Percentiles rank a stretch among this genome's conserved stretches.
phyloP scores from a whole-genome alignment of 257 asterid species.

The Cynanchum wilfordii region DNA sequence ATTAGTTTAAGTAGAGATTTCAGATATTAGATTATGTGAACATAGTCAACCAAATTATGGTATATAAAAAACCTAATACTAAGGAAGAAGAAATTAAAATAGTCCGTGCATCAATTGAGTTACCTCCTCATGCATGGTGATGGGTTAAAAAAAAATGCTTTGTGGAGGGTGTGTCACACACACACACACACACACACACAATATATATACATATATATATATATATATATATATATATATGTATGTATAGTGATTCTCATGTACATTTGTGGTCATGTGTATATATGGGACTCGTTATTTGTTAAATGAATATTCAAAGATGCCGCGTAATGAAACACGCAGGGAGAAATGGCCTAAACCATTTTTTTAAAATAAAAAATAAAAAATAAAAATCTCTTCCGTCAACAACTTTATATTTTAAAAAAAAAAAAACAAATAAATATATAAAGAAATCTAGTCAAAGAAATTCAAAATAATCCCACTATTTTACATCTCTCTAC shows the following conservation, averaged over 20 bases:
- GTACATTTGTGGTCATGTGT: neutral
- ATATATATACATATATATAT: no score
- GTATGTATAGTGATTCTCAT: neutral
- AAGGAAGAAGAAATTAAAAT: no score
- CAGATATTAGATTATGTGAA: no score
- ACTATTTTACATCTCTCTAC: slow-evolving; percentile 7
- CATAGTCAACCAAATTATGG: no score
- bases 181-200: no score
- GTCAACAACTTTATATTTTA: neutral
- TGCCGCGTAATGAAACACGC: slow-evolving; percentile 30
- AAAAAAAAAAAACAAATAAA: neutral
- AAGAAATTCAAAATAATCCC: slow-evolving; percentile 1
- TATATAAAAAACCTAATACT: no score
- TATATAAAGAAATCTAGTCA: neutral
- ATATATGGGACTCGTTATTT: neutral
- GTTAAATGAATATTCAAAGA: slow-evolving; percentile 2
- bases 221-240: no score
- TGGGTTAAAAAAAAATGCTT: no score
- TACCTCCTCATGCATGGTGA: no score
- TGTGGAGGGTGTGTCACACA: no score
- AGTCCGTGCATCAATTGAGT: no score
- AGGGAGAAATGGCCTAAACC: slow-evolving; percentile 15
- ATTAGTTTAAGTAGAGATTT: no score
- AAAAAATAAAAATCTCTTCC: neutral
- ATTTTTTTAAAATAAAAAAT: neutral